phyloP scores from a whole-genome alignment of 306 rosid genomes.

The Vicia faba region DNA sequence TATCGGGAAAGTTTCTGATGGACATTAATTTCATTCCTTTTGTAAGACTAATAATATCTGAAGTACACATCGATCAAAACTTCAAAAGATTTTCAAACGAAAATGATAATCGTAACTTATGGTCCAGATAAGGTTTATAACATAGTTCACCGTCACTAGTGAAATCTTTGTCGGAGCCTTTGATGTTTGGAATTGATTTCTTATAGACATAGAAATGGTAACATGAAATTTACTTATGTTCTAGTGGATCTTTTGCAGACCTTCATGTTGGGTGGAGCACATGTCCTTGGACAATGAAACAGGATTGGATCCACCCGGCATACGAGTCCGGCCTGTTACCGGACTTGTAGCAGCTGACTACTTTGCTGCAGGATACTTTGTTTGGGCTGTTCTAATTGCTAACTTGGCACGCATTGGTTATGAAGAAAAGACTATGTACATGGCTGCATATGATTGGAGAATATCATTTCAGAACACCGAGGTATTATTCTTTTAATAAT shows the following conservation, averaged over 20 bases:
- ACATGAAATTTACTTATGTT: constrained; percentile 7
- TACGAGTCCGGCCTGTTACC: constrained; percentile 76
- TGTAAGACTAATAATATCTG: constrained; percentile 15
- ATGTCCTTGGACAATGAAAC: constrained; percentile 87
- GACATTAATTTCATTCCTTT: constrained; percentile 30
- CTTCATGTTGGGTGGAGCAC: constrained; percentile 86
- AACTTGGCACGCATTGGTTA: constrained; percentile 85
- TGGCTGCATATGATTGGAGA: constrained; percentile 96
- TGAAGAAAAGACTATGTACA: constrained; percentile 83
- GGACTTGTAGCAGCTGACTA: constrained; percentile 96
- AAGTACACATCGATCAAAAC: not conserved
- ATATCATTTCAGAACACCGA: constrained; percentile 84
- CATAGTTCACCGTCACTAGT: constrained; percentile 13
- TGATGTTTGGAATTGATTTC: constrained; percentile 29
- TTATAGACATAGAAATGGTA: not conserved
- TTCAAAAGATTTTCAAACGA: constrained; percentile 10
- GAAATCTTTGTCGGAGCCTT: not conserved
- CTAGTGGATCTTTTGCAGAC: constrained; percentile 53
- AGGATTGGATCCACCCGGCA: constrained; percentile 78
- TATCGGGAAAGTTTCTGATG: constrained; percentile 4
- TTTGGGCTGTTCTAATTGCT: constrained; percentile 88
- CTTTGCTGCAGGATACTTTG: constrained; percentile 85
- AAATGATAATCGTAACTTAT: not conserved
- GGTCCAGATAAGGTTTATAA: not conserved
- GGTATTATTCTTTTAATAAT: constrained; percentile 48